Percentiles rank a stretch among this genome's conserved stretches.
Conservation (phyloP, 202 grass and related monocot genomes). For the Brachypodium distachyon region DNA sequence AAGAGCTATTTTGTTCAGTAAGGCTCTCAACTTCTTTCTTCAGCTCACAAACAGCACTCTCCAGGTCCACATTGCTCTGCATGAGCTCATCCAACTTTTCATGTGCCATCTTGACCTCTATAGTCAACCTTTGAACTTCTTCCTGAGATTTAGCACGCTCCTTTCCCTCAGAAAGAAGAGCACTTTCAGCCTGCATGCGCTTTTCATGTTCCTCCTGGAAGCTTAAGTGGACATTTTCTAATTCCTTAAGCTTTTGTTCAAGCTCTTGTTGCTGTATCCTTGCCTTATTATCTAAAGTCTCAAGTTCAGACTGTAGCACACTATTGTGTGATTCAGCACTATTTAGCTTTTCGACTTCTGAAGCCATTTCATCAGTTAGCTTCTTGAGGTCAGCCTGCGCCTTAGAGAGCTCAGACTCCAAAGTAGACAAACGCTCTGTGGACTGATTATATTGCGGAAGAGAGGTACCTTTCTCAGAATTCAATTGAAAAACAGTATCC, state of each 20-base stretch:
- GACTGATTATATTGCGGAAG: conserved; percentile 50
- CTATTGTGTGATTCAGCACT: conserved; percentile 57
- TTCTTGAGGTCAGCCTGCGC: conserved; percentile 52
- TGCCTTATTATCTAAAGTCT: conserved; percentile 57
- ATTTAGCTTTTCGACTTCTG: conserved; percentile 52
- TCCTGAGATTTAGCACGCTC: conserved; percentile 39
- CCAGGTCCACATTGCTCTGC: conserved; percentile 33
- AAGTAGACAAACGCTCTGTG: conserved; percentile 39
- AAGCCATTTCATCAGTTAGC: conserved; percentile 55
- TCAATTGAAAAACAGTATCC: conserved; percentile 46
- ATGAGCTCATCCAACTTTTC: conserved; percentile 41
- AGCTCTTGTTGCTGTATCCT: conserved; percentile 74
- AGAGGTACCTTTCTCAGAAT: conserved; percentile 58
- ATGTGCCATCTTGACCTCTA: conserved; percentile 35
- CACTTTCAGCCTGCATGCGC: conserved; percentile 42
- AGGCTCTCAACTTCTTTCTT: conserved; percentile 54
- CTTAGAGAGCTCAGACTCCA: conserved; percentile 58
- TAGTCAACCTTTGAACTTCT: conserved; percentile 40
- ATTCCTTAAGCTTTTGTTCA: conserved; percentile 60
- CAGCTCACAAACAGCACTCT: conserved; percentile 45
- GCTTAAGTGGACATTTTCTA: conserved; percentile 37
- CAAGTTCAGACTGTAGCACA: conserved; percentile 41
- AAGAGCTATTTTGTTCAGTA: conserved; percentile 55
- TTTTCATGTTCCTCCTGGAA: conserved; percentile 45
- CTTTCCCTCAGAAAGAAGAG: conserved; percentile 36